Conservation (phyloP, 305 asterid species). For the Euphrasia arctica region DNA sequence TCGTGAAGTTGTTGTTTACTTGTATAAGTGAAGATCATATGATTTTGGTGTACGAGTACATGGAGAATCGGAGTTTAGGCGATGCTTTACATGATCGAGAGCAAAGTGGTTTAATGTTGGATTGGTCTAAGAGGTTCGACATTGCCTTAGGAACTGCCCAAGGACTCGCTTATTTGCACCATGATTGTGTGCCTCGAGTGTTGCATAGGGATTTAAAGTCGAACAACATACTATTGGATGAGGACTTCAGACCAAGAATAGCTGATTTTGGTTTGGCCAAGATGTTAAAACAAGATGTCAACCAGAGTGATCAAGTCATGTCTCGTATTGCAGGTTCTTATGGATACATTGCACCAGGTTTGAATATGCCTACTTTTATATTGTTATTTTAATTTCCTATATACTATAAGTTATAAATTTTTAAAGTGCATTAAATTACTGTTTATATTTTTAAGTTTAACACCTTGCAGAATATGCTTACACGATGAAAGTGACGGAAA, state of each 20-base stretch:
- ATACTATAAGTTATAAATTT: too few species aligned
- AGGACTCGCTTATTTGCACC: constrained; percentile 1
- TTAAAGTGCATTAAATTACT: too few species aligned
- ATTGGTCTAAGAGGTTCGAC: not conserved
- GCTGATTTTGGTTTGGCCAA: constrained; percentile 80
- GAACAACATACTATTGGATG: constrained; percentile 35
- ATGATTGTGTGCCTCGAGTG: not conserved
- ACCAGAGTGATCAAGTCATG: constrained; percentile 54
- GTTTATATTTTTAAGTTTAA: too few species aligned
- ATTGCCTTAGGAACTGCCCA: not conserved
- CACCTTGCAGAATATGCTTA: constrained; percentile 55
- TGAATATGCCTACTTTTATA: not conserved
- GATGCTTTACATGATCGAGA: not conserved
- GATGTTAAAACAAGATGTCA: constrained; percentile 32
- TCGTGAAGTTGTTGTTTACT: constrained; percentile 32
- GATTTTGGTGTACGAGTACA: constrained; percentile 2
- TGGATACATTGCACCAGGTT: constrained; percentile 86
- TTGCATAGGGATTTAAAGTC: constrained; percentile 2
- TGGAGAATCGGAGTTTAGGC: not conserved
- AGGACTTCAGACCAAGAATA: constrained; percentile 63
- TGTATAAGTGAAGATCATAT: not conserved
- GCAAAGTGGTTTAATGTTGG: not conserved
- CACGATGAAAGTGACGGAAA: constrained; percentile 69
- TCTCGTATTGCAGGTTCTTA: constrained; percentile 79
- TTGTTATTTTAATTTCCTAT: not conserved